Conservation (phyloP, 1,284 basidiomycete species). For the Naganishia liquefaciens region DNA sequence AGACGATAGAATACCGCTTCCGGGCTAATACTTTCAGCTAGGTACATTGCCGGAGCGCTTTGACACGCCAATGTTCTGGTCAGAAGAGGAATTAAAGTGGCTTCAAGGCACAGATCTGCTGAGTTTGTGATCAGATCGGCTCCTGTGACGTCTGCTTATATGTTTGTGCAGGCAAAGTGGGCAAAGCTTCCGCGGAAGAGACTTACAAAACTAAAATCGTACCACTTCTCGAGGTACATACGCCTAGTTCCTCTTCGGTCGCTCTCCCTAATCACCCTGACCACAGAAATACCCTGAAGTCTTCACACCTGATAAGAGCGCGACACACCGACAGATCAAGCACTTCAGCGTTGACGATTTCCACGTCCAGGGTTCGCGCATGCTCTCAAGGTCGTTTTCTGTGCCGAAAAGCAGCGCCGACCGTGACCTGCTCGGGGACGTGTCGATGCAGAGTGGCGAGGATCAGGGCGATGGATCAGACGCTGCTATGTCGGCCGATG, state of each 20-base stretch:
- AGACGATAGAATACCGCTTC: background rate
- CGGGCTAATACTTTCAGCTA: conserved; percentile 5
- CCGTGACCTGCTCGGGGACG: conserved; percentile 19
- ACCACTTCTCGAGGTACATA: conserved; percentile 65
- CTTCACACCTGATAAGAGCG: conserved; percentile 57
- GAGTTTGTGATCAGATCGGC: conserved; percentile 58
- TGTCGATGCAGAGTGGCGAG: conserved; percentile 23
- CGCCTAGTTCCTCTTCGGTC: conserved; percentile 2
- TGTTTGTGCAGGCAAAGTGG: conserved; percentile 70
- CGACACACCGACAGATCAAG: conserved; percentile 4
- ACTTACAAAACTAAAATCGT: conserved; percentile 69
- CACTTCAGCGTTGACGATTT: conserved; percentile 73
- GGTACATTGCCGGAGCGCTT: conserved; percentile 69
- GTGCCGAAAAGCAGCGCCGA: conserved; percentile 34
- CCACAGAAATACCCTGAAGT: conserved; percentile 67
- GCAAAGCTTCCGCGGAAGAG: conserved; percentile 75
- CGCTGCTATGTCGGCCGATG: conserved; percentile 48
- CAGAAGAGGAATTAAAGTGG: conserved; percentile 68
- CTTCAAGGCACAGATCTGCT: conserved; percentile 81
- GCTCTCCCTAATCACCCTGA: conserved; percentile 1
- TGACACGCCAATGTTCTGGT: conserved; percentile 96
- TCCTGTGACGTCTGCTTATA: background rate
- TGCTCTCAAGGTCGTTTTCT: conserved; percentile 70
- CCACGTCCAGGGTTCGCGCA: conserved; percentile 89
- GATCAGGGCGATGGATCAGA: conserved; percentile 55